phyloP scores from a whole-genome alignment of 768 basidiomycete genomes.

The Podaxis mareebaensis region DNA sequence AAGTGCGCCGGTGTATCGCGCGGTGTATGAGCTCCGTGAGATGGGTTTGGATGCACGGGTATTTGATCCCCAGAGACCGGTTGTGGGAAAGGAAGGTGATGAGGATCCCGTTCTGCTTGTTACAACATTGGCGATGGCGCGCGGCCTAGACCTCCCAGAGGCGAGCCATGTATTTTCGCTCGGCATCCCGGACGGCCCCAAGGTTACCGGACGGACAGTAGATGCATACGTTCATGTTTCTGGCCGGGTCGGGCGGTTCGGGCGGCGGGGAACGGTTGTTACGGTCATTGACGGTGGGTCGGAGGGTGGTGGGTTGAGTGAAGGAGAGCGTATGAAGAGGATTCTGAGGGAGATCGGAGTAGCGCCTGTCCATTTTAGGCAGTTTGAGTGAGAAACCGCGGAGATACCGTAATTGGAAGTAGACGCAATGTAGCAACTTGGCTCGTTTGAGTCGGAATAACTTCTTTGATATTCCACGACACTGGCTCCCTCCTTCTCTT shows the following conservation, averaged over 20 bases:
- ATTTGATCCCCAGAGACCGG: slow-evolving; percentile 48
- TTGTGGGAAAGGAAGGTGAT: slow-evolving; percentile 30
- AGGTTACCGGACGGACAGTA: slow-evolving; percentile 40
- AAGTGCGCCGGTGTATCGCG: slow-evolving; percentile 57
- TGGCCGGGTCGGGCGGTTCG: slow-evolving; percentile 77
- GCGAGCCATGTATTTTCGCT: slow-evolving; percentile 76
- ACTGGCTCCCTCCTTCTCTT: slow-evolving; percentile 13
- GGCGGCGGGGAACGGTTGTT: slow-evolving; percentile 64
- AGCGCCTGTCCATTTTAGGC: slow-evolving; percentile 45
- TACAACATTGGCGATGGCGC: slow-evolving; percentile 65
- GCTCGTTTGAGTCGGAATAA: slow-evolving; percentile 15
- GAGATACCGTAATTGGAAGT: neutral
- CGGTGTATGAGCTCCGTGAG: slow-evolving; percentile 61
- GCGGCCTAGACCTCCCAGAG: slow-evolving; percentile 72
- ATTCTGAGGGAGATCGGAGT: slow-evolving; percentile 48
- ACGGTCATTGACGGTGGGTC: slow-evolving; percentile 51
- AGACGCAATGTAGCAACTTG: slow-evolving; percentile 10
- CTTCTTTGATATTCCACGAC: slow-evolving; percentile 14
- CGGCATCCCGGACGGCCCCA: slow-evolving; percentile 53
- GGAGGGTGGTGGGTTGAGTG: slow-evolving; percentile 27
- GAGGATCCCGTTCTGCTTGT: slow-evolving; percentile 68
- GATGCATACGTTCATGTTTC: slow-evolving; percentile 71
- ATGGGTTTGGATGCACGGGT: slow-evolving; percentile 69
- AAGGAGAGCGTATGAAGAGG: slow-evolving; percentile 36
- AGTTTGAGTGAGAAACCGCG: slow-evolving; percentile 44